These are phyloP conservation scores for Lecanicillium sp. DNA, from an alignment of 2,329 filamentous ascomycete species.

Conservation along the genomic window DNA sequence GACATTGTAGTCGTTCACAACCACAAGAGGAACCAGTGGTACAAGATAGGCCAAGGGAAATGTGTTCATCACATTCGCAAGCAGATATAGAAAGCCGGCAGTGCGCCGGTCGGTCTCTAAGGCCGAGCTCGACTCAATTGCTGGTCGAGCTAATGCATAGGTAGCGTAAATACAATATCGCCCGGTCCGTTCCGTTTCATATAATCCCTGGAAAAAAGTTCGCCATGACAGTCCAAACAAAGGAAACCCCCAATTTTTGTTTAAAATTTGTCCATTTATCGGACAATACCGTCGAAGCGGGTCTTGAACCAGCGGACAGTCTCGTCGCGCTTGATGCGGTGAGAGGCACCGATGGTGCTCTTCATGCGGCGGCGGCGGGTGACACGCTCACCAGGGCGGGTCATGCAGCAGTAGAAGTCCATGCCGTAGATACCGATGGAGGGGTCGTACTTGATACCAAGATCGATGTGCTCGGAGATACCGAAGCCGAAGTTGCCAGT, in stretches of 20 bases:
- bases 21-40: slow-evolving; percentile 1
- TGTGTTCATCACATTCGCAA: slow-evolving; percentile 32
- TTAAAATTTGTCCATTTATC: slow-evolving; percentile 57
- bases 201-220: slow-evolving; percentile 29
- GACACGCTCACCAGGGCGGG: slow-evolving; percentile 96
- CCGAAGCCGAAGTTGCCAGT: slow-evolving; percentile 99
- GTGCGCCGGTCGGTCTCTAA: slow-evolving; percentile 65
- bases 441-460: slow-evolving; percentile 99
- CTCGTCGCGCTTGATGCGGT: slow-evolving; percentile 92
- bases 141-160: slow-evolving; percentile 46
- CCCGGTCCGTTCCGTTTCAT: slow-evolving; percentile 22
- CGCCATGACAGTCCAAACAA: slow-evolving; percentile 36
- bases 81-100: slow-evolving; percentile 52
- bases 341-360: slow-evolving; percentile 76
- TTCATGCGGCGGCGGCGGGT: slow-evolving; percentile 89
- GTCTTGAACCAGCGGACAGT: slow-evolving; percentile 92
- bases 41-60: slow-evolving; percentile 14
- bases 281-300: slow-evolving; percentile 97
- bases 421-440: slow-evolving; percentile 99
- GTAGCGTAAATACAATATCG: slow-evolving; percentile 39
- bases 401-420: slow-evolving; percentile 99
- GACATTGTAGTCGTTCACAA: slow-evolving; percentile 5
- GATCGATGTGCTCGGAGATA: slow-evolving; percentile 99
- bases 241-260: slow-evolving; percentile 23
- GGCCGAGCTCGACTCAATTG: slow-evolving; percentile 59